Conservation (phyloP, 805 yeast species). For the Kuraishia floccosa region DNA sequence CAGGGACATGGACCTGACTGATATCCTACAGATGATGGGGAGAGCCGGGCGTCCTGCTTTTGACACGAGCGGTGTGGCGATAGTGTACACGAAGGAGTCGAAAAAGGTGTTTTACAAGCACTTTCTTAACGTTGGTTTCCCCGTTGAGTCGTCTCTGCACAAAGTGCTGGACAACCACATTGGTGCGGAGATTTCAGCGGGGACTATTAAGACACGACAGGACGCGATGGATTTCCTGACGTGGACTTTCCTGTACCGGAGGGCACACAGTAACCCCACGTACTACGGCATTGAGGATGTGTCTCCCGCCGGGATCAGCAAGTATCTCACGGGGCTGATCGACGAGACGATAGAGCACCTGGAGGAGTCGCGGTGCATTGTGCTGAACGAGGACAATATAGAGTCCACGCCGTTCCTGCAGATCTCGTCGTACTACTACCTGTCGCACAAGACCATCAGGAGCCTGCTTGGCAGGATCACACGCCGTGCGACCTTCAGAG, state of each 20-base stretch:
- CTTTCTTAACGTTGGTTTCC: constrained; percentile 69
- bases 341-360: constrained; percentile 60
- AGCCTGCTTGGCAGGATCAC: constrained; percentile 45
- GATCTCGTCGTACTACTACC: constrained; percentile 84
- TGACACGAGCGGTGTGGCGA: constrained; percentile 69
- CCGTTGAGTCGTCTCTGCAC: constrained; percentile 72
- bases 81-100: constrained; percentile 65
- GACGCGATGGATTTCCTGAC: constrained; percentile 67
- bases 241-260: constrained; percentile 65
- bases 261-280: constrained; percentile 71
- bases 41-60: constrained; percentile 78
- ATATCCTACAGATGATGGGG: constrained; percentile 78
- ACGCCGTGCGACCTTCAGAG: constrained; percentile 34
- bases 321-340: constrained; percentile 51
- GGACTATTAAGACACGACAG: constrained; percentile 51
- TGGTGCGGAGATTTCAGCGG: constrained; percentile 72
- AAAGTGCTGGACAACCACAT: constrained; percentile 68
- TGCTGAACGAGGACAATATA: constrained; percentile 34
- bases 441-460: constrained; percentile 83
- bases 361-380: constrained; percentile 56
- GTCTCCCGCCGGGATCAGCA: constrained; percentile 41
- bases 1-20: constrained; percentile 74
- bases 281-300: constrained; percentile 64
- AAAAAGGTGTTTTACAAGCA: constrained; percentile 71
- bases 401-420: constrained; percentile 71